Evolutionary conservation across 148 eudicot species (phyloP).

Genomic region (Vaccinium vitisidaea): DNA sequence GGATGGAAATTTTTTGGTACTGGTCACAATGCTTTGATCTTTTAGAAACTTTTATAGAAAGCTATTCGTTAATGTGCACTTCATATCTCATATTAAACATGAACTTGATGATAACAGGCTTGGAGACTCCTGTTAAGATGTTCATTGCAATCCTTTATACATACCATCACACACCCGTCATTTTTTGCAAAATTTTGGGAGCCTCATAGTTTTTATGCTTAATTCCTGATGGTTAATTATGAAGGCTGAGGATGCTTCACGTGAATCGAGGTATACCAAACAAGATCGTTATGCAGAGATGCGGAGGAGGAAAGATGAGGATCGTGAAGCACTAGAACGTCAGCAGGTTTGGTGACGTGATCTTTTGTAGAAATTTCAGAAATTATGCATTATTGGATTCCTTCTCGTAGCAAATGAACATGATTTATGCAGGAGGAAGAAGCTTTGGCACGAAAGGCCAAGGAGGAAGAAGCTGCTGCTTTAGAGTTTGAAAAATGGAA

Average conservation of each 20-base stretch:
- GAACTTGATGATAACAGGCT: not conserved
- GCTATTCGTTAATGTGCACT: not conserved
- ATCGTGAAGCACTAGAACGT: constrained; percentile 80
- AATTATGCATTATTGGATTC: constrained; percentile 8
- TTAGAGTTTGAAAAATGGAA: constrained; percentile 95
- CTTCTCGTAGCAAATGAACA: constrained; percentile 13
- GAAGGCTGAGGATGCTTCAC: constrained; percentile 90
- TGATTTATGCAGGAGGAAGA: constrained; percentile 81
- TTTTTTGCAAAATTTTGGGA: not conserved
- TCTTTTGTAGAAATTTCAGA: not conserved
- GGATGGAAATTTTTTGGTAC: not conserved
- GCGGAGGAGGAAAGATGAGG: constrained; percentile 91
- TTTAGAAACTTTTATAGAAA: not conserved
- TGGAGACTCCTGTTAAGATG: not conserved
- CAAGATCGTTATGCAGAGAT: constrained; percentile 87
- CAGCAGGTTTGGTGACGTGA: constrained; percentile 47
- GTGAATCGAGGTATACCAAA: constrained; percentile 69
- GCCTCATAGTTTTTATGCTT: not conserved
- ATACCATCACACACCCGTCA: too few relatives aligned
- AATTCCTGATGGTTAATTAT: constrained; percentile 20
- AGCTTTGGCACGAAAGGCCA: constrained; percentile 83
- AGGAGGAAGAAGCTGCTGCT: constrained; percentile 93
- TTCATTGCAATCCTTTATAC: not conserved
- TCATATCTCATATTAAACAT: not conserved
- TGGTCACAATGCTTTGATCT: not conserved